phyloP scores from a whole-genome alignment of 768 basidiomycete genomes.

The Pleurotus salmoneostramineus region DNA sequence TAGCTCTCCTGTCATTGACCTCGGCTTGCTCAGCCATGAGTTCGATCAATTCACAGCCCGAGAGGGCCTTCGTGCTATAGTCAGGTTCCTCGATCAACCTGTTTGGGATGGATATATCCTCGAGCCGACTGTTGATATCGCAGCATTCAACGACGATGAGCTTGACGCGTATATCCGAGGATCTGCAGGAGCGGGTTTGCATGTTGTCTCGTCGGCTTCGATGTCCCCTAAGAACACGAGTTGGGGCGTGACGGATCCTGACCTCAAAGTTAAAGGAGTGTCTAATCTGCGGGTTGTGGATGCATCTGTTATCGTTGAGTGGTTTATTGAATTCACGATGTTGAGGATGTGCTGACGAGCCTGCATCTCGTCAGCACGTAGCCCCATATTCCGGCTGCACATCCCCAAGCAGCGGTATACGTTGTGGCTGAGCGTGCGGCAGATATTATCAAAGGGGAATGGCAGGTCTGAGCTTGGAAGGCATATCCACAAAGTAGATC shows the following conservation, averaged over 20 bases:
- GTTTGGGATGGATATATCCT: slow-evolving; percentile 15
- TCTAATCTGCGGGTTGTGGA: slow-evolving; percentile 26
- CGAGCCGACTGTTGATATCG: slow-evolving; percentile 4
- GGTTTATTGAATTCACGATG: neutral
- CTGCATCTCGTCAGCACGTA: slow-evolving; percentile 9
- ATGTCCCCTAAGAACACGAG: slow-evolving; percentile 20
- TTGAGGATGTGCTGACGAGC: neutral
- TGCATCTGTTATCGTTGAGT: slow-evolving; percentile 25
- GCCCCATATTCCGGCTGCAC: slow-evolving; percentile 17
- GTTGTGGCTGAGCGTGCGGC: slow-evolving; percentile 16
- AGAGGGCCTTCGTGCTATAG: slow-evolving; percentile 15
- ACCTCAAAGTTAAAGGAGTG: slow-evolving; percentile 23
- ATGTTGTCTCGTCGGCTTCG: slow-evolving; percentile 18
- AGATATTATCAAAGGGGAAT: slow-evolving; percentile 4
- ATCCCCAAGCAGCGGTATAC: slow-evolving; percentile 18
- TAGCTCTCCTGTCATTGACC: slow-evolving; percentile 36
- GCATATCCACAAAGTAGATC: too few species aligned
- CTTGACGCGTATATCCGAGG: slow-evolving; percentile 11
- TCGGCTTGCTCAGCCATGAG: slow-evolving; percentile 20
- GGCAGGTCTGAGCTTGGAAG: neutral
- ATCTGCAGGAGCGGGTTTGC: slow-evolving; percentile 12
- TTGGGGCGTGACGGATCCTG: slow-evolving; percentile 25
- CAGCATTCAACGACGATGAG: slow-evolving; percentile 11
- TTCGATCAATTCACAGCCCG: slow-evolving; percentile 18
- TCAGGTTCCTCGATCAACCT: slow-evolving; percentile 16